Evolutionary conservation across 129 eudicot species (phyloP), one percentile per base, ranked within the genome.

Genomic region (Lonicera japonica): DNA sequence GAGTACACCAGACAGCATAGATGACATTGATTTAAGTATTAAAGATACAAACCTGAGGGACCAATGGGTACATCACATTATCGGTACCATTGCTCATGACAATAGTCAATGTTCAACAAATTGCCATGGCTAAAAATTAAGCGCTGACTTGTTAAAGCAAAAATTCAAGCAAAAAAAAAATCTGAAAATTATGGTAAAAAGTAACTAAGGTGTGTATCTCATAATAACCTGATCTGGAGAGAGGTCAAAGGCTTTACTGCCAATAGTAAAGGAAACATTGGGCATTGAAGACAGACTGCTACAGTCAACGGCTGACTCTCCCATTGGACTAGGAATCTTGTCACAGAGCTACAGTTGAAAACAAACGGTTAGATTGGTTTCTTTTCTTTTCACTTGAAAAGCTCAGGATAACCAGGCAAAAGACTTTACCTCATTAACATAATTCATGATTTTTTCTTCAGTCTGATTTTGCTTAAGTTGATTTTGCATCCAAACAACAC

Each of bases 221-320:
- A 25, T 61, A 70, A 25, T 65, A 58, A 94, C 99, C 95, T 94
- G 83, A 56, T 94, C 89, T 56, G 99, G 87, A 20, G 78, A 25
- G 63, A 94, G 92, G 54, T 85, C 95, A 69, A 94, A 94, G n/a
- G 53, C 18, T 81, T 77, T 88, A n/a, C 83, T 94, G 59, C 95
- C 99, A 50, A 94, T 80, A 43, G 94, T 85, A 60, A 94, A 85
- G 63, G 96, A 67, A 59, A 94, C 71, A 75, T 39, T 66, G 16
- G 99, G 99, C 95, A 94, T 67, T 12, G 87, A 64, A 61, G 96
- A 80, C 60, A 94, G 83, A 61, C 69, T 52, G 36, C 40, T 38
- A 61, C 99, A 94, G 41, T 88, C 95, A 66, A 94, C 95, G 60
- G 94, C 82, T 43, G 99, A 88, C 76, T 94, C 87, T 72, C 99